These are phyloP conservation scores for Candida nonsorbophila DNA, from an alignment of 805 yeast species.

Conservation along the genomic window DNA sequence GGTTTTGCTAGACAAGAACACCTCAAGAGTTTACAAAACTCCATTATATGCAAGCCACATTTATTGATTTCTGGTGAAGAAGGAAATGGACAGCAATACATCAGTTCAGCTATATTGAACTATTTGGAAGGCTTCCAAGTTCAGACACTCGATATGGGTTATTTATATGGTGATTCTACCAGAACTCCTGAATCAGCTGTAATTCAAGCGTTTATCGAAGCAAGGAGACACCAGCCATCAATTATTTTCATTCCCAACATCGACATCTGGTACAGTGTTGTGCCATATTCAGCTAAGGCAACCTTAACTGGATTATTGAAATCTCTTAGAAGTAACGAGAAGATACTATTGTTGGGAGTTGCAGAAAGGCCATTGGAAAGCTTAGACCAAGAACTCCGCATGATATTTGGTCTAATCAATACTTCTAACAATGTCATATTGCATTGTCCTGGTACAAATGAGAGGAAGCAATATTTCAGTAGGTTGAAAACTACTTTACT, in stretches of 20 bases:
- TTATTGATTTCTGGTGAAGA: slow-evolving; percentile 63
- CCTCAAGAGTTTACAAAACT: slow-evolving; percentile 39
- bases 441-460: slow-evolving; percentile 35
- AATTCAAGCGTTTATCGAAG: slow-evolving; percentile 81
- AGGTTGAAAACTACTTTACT: slow-evolving; percentile 48
- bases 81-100: slow-evolving; percentile 85
- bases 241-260: slow-evolving; percentile 79
- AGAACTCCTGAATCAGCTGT: slow-evolving; percentile 78
- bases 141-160: slow-evolving; percentile 78
- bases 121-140: slow-evolving; percentile 85
- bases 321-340: slow-evolving; percentile 65
- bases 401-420: slow-evolving; percentile 52
- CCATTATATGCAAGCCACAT: slow-evolving; percentile 80
- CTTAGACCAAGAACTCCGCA: slow-evolving; percentile 42
- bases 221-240: slow-evolving; percentile 84
- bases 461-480: slow-evolving; percentile 54
- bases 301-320: slow-evolving; percentile 68
- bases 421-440: slow-evolving; percentile 42
- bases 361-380: slow-evolving; percentile 45
- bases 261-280: slow-evolving; percentile 67
- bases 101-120: slow-evolving; percentile 77
- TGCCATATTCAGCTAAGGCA: slow-evolving; percentile 64
- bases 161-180: slow-evolving; percentile 71
- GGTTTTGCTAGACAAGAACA: slow-evolving; percentile 69
- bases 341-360: slow-evolving; percentile 68